Evolutionary conservation across 306 rosid genomes (phyloP), one percentile per base, ranked within the genome.

Genomic region (Glycyrrhiza uralensis): DNA sequence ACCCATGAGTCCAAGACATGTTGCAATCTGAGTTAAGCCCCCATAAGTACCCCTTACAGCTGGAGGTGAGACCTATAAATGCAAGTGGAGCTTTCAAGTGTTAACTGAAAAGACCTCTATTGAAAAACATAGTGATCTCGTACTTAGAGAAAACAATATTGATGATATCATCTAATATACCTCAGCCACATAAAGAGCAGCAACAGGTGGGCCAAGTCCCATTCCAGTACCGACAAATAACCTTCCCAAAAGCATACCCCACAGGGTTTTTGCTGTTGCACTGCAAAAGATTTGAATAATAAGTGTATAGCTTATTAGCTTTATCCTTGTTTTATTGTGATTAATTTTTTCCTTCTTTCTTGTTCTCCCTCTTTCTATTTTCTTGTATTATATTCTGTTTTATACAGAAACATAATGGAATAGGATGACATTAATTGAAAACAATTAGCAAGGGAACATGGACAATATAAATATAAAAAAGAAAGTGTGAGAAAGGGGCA

Each of bases 201-300:
- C 93, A 71, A 91, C 87, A 61, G 91, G 85, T 61, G 97, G 97
- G 14, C 97, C 97, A 56, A 91, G 84, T 72, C 97, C 97, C 83
- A 91, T 85, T 77, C 97, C 96, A 4, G 83, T 87, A 74, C 97
- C 96, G 51, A 87, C 97, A 77, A 87, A 89, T 78, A 91, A 78
- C 80, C 96, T 84, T 80, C 97, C 97, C 10, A 91, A 62, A 79
- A 91, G 89, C 97, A 91, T 91, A 70, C 89, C 96, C 97, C 87
- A 84, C 12, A 91, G 87, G 79, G 82, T 65, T 62, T 75, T 86
- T 20, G 93, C 52, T 29, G 86, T 87, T 76, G 93, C 97, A 79
- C 97, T 91, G 85, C 72, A 70, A 66, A 58, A 54, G 52, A 29
- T 65, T 77, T 18, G 63, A 69, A 52, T 19, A 42, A 7, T 52